Conservation (phyloP, 805 yeast species). For the Sugiyamaella qingdaonensis region DNA sequence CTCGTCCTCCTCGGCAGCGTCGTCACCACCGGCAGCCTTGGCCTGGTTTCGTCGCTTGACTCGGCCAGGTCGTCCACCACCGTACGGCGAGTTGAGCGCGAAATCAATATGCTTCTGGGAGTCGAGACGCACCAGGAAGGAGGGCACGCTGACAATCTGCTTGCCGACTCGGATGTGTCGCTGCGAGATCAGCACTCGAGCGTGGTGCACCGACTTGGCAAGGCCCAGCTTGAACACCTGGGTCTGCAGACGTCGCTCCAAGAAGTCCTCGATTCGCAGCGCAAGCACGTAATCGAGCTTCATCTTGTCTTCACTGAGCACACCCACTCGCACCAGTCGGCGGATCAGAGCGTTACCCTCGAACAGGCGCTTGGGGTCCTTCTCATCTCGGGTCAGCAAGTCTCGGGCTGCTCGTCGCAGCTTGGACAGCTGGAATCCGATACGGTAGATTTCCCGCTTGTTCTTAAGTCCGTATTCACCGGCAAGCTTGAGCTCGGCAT, state of each 20-base stretch:
- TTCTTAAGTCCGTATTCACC: slow-evolving; percentile 99
- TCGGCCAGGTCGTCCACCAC: slow-evolving; percentile 99
- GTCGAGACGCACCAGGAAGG: slow-evolving; percentile 99
- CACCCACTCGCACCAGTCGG: slow-evolving; percentile 99
- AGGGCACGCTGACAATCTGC: slow-evolving; percentile 98
- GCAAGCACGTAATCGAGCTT: slow-evolving; percentile 99
- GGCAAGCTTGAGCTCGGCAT: slow-evolving; percentile 97
- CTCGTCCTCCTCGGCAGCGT: slow-evolving; percentile 69
- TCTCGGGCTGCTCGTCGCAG: slow-evolving; percentile 99
- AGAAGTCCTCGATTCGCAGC: slow-evolving; percentile 96
- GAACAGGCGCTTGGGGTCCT: slow-evolving; percentile 99
- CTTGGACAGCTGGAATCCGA: slow-evolving; percentile 98
- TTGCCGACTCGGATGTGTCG: slow-evolving; percentile 99
- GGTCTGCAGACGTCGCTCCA: slow-evolving; percentile 99
- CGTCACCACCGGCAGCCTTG: slow-evolving; percentile 63
- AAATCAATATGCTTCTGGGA: slow-evolving; percentile 99
- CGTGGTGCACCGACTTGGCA: slow-evolving; percentile 99
- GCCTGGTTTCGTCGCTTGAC: slow-evolving; percentile 89
- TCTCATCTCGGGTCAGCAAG: slow-evolving; percentile 98
- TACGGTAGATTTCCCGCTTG: slow-evolving; percentile 99
- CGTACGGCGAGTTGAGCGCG: slow-evolving; percentile 98
- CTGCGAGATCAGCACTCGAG: slow-evolving; percentile 97
- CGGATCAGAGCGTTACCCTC: slow-evolving; percentile 99
- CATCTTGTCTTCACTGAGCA: slow-evolving; percentile 98
- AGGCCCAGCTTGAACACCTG: slow-evolving; percentile 99